A percentile compares a stretch with the other conserved stretches of the same genome.
Evolutionary conservation across 129 eudicot genomes (phyloP).

Genomic region (Arctium minus): DNA sequence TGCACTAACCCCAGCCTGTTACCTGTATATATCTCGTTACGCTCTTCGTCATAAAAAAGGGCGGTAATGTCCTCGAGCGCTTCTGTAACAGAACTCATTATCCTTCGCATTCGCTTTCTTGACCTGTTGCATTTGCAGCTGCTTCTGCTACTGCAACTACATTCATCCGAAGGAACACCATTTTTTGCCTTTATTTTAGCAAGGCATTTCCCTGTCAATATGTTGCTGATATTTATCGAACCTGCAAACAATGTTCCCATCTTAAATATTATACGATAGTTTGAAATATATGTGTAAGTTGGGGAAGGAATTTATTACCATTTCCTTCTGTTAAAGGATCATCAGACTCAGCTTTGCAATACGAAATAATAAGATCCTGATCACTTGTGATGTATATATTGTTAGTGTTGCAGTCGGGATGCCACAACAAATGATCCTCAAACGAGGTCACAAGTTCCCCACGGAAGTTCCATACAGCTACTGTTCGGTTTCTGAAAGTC

Average conservation of each 20-base stretch:
- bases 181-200: conserved; percentile 69
- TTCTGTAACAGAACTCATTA: conserved; percentile 64
- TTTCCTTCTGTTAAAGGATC: conserved; percentile 60
- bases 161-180: conserved; percentile 41
- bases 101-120: conserved; percentile 42
- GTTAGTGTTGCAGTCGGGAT: conserved; percentile 93
- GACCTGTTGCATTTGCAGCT: conserved; percentile 37
- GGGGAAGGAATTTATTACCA: conserved; percentile 27
- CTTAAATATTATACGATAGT: background rate
- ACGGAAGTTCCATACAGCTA: conserved; percentile 92
- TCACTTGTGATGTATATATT: conserved; percentile 90
- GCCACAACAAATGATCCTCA: conserved; percentile 93
- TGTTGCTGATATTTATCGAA: conserved; percentile 85
- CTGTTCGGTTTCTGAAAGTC: conserved; percentile 84
- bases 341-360: conserved; percentile 75
- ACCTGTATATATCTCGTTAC: conserved; percentile 93
- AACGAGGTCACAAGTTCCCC: conserved; percentile 94
- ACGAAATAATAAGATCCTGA: conserved; percentile 89
- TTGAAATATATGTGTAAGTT: background rate
- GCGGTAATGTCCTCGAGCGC: conserved; percentile 88
- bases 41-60: conserved; percentile 84
- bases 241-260: conserved; percentile 34
- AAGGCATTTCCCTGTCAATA: conserved; percentile 85
- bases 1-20: conserved; percentile 80
- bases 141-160: conserved; percentile 40